Conservation (phyloP, 2,329 filamentous ascomycete genomes). For the Fusarium tupiense region DNA sequence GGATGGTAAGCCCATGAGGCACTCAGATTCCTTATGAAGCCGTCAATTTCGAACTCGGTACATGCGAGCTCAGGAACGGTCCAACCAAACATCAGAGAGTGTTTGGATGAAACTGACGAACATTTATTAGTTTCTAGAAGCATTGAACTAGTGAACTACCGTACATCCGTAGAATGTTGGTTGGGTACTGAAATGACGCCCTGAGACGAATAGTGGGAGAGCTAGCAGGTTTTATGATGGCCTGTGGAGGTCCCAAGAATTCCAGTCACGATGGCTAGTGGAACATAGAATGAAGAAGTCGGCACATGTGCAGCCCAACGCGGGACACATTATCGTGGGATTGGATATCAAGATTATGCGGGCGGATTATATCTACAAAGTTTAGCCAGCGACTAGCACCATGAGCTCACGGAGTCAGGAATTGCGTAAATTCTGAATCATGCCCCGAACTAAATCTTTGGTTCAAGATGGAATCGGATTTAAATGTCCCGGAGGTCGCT, state of each 20-base stretch:
- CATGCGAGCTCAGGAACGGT: neutral
- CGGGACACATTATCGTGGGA: neutral
- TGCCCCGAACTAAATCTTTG: no score
- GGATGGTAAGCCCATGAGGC: neutral
- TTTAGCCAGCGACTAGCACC: neutral
- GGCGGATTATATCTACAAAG: no score
- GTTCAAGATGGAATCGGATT: neutral
- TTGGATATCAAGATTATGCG: neutral
- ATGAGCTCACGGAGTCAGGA: neutral
- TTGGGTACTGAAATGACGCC: slow-evolving; percentile 3
- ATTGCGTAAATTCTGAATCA: neutral
- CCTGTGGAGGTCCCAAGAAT: slow-evolving; percentile 3
- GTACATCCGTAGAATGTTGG: neutral
- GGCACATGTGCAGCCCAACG: neutral
- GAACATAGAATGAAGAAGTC: neutral
- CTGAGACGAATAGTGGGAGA: neutral
- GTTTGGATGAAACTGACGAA: slow-evolving; percentile 8
- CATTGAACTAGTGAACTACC: neutral
- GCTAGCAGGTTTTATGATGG: neutral
- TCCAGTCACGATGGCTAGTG: neutral
- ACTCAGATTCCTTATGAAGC: neutral
- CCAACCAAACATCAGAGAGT: neutral
- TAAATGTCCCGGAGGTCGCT: neutral
- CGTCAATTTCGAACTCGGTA: neutral
- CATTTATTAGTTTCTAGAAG: neutral